Evolutionary conservation across 2,329 filamentous ascomycete genomes (phyloP).

Genomic region (Chaetomiaceae sp.): DNA sequence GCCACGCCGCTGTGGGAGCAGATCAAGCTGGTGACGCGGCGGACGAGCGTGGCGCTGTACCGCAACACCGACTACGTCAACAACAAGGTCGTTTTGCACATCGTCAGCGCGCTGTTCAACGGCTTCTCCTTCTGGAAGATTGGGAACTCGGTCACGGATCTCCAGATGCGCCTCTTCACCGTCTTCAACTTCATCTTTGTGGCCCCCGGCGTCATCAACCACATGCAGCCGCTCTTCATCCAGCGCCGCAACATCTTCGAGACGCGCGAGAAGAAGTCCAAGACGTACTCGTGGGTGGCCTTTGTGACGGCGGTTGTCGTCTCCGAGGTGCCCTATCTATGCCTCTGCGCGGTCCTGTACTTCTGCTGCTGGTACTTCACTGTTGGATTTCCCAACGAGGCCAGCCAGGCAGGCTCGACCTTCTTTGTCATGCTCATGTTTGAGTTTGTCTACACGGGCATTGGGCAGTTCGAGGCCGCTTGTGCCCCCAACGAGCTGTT

Average conservation of each 20-base stretch:
- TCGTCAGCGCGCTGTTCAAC: slow-evolving; percentile 53
- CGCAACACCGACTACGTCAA: slow-evolving; percentile 64
- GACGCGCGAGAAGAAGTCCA: slow-evolving; percentile 55
- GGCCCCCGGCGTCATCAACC: slow-evolving; percentile 53
- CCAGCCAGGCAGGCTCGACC: slow-evolving; percentile 45
- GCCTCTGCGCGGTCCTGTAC: slow-evolving; percentile 44
- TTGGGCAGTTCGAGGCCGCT: slow-evolving; percentile 60
- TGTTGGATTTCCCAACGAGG: slow-evolving; percentile 44
- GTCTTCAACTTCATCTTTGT: slow-evolving; percentile 63
- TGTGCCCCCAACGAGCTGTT: slow-evolving; percentile 59
- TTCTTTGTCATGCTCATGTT: slow-evolving; percentile 56
- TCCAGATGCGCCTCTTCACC: slow-evolving; percentile 55
- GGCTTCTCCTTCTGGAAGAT: slow-evolving; percentile 61
- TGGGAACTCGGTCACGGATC: slow-evolving; percentile 44
- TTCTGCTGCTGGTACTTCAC: slow-evolving; percentile 57
- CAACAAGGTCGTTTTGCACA: slow-evolving; percentile 57
- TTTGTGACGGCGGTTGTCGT: slow-evolving; percentile 52
- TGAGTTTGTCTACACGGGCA: slow-evolving; percentile 56
- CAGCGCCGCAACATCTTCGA: slow-evolving; percentile 55
- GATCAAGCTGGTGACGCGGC: slow-evolving; percentile 57
- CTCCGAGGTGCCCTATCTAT: slow-evolving; percentile 44
- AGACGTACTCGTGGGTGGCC: slow-evolving; percentile 57
- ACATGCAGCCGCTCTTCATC: slow-evolving; percentile 57
- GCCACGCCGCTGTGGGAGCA: slow-evolving; percentile 64
- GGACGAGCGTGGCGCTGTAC: slow-evolving; percentile 59